Evolutionary conservation across 1,284 basidiomycete genomes (phyloP).

Genomic region (Marasmius tenuissimus): DNA sequence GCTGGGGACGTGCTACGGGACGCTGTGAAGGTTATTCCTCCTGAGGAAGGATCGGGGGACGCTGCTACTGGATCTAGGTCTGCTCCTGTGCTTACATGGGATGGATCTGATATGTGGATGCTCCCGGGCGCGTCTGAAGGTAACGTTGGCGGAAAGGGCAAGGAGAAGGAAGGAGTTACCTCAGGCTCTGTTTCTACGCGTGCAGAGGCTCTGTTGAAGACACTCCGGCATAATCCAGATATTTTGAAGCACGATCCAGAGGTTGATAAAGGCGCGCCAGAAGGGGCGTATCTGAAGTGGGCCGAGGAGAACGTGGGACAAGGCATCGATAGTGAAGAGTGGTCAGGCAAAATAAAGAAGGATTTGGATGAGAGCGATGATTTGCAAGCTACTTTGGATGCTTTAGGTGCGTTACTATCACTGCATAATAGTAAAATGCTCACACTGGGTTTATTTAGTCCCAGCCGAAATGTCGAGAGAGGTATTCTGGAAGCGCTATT

Average conservation of each 20-base stretch:
- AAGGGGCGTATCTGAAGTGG: conserved; percentile 67
- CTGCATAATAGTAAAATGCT: not conserved
- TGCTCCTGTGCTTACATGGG: conserved; percentile 61
- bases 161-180: conserved; percentile 35
- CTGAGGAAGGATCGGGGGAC: conserved; percentile 47
- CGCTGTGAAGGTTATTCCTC: conserved; percentile 88
- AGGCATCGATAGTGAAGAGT: conserved; percentile 56
- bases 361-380: conserved; percentile 52
- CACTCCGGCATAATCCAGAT: conserved; percentile 74
- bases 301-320: conserved; percentile 55
- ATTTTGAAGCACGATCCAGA: conserved; percentile 80
- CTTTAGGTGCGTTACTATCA: conserved; percentile 52
- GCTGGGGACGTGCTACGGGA: conserved; percentile 78
- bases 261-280: conserved; percentile 48
- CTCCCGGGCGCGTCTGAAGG: conserved; percentile 38
- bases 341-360: conserved; percentile 51
- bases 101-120: conserved; percentile 83
- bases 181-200: conserved; percentile 64
- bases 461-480: conserved; percentile 67
- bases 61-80: conserved; percentile 12
- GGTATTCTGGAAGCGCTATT: conserved; percentile 89
- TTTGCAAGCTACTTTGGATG: conserved; percentile 58
- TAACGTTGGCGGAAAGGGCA: conserved; percentile 34
- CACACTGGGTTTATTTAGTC: conserved; percentile 44
- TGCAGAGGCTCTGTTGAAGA: conserved; percentile 75